Conservation (phyloP, 2,329 filamentous ascomycete species). For the Colletotrichum cuscutae region DNA sequence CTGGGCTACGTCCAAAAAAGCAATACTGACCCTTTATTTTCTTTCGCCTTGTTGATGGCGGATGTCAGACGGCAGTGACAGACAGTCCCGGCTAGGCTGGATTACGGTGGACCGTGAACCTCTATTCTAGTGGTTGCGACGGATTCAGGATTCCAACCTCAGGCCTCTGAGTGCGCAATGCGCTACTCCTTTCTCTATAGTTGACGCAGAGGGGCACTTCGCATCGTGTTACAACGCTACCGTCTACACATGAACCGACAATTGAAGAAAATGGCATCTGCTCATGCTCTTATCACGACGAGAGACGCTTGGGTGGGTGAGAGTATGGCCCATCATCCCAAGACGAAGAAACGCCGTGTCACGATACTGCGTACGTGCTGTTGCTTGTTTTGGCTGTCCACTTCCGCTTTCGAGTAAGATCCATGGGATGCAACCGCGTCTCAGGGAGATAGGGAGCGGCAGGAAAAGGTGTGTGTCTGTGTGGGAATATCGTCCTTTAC, state of each 20-base stretch:
- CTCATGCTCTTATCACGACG: background rate
- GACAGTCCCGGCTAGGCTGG: background rate
- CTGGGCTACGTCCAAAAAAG: background rate
- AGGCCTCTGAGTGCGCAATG: constrained; percentile 23
- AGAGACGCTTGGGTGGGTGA: background rate
- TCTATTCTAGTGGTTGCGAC: constrained; percentile 8
- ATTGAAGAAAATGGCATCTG: background rate
- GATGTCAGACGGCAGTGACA: background rate
- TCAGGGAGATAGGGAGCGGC: constrained; percentile 17
- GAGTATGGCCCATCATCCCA: too few relatives aligned
- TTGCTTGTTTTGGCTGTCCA: constrained; percentile 13
- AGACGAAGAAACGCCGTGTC: background rate
- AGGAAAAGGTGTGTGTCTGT: background rate
- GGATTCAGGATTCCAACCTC: constrained; percentile 15
- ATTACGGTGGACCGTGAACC: background rate
- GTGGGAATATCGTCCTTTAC: constrained; percentile 17
- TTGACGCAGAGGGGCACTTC: background rate
- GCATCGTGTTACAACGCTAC: background rate
- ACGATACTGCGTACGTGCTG: background rate
- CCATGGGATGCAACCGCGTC: constrained; percentile 10
- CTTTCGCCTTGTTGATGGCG: background rate
- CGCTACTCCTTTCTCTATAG: background rate
- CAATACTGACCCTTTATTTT: background rate
- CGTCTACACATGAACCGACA: background rate
- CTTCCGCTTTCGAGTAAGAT: background rate